phyloP scores from a whole-genome alignment of 2,329 filamentous ascomycete species.

The Cladosporium halotolerans region DNA sequence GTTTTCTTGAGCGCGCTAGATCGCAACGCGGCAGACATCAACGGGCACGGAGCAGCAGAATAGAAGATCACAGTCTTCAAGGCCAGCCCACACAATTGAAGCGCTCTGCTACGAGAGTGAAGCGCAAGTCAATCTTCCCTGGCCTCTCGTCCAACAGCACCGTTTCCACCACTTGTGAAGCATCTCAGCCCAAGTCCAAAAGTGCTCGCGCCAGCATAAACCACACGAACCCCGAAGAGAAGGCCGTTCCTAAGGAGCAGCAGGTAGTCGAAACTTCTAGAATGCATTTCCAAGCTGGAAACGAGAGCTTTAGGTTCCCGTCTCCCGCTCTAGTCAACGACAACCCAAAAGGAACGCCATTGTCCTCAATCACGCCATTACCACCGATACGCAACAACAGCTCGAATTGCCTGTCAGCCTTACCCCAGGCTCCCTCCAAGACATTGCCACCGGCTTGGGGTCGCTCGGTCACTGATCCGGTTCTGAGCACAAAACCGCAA shows the following conservation, averaged over 20 bases:
- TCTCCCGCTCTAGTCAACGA: conserved; percentile 3
- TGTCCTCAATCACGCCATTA: background rate
- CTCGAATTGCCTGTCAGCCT: background rate
- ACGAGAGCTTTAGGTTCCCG: conserved; percentile 25
- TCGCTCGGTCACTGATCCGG: conserved; percentile 19
- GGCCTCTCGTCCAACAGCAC: conserved; percentile 1
- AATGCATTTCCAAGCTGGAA: conserved; percentile 20
- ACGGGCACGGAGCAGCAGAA: background rate
- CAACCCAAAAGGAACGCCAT: background rate
- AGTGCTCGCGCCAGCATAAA: background rate
- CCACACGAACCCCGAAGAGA: background rate
- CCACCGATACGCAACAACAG: background rate
- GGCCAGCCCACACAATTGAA: background rate
- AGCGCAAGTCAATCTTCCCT: conserved; percentile 8
- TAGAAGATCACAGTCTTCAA: background rate
- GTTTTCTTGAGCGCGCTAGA: conserved; percentile 5
- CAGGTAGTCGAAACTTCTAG: background rate
- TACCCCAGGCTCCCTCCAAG: background rate
- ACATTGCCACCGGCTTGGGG: conserved; percentile 16
- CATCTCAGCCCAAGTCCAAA: background rate
- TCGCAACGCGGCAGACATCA: conserved; percentile 6
- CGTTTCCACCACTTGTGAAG: background rate
- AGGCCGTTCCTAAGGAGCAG: background rate
- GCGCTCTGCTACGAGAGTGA: background rate
- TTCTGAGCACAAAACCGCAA: conserved; percentile 11